phyloP scores from a whole-genome alignment of 208 protist species.

The Balamuthia mandrillaris region DNA sequence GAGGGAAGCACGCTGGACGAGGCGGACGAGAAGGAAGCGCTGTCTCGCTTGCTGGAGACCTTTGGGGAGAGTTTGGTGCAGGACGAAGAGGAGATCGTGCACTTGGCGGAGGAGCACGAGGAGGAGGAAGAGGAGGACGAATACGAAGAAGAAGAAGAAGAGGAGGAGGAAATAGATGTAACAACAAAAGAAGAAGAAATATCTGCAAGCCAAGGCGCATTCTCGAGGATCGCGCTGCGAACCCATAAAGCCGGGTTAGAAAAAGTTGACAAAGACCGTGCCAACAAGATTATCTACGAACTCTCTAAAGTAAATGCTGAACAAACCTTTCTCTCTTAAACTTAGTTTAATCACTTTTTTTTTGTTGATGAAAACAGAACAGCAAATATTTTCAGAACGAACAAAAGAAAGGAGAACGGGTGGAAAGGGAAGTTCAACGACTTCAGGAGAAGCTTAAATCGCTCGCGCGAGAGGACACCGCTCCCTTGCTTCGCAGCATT shows the following conservation, averaged over 20 bases:
- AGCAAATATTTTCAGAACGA: constrained; percentile 26
- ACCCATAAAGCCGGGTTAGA: constrained; percentile 29
- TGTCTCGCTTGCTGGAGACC: no score
- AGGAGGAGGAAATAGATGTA: no score
- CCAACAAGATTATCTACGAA: constrained; percentile 38
- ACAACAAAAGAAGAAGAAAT: no score
- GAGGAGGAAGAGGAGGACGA: no score
- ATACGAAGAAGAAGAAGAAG: no score
- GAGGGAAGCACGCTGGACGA: no score
- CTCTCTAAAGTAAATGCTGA: constrained; percentile 26
- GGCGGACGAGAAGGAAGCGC: no score
- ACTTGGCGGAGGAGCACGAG: no score
- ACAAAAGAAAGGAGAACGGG: background rate
- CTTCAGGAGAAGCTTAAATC: background rate
- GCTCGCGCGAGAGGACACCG: background rate
- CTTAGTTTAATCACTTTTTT: background rate
- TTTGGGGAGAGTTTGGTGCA: no score
- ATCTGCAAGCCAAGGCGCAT: no score
- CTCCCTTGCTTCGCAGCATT: background rate
- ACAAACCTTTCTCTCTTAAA: background rate
- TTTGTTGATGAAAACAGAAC: background rate
- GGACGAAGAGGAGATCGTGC: no score
- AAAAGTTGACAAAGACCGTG: background rate
- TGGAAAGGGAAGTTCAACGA: background rate
- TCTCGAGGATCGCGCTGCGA: no score